Conservation (phyloP, 176 grass and related monocot genomes). For the Avena sativa region DNA sequence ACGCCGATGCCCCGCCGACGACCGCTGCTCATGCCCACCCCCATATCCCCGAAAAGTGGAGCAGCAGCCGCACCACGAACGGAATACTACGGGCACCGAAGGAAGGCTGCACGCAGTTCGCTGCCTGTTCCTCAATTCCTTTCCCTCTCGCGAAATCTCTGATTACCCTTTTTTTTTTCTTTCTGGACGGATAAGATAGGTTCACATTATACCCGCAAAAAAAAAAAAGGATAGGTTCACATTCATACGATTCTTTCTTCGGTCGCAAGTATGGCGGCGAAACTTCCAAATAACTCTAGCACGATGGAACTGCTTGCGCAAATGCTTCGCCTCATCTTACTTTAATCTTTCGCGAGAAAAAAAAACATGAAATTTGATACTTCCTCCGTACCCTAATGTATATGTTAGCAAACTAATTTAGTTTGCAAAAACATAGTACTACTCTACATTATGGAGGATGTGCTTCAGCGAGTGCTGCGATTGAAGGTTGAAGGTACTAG, state of each 20-base stretch:
- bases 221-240: not conserved
- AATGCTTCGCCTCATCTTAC: no score
- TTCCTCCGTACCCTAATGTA: no score
- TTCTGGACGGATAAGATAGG: not conserved
- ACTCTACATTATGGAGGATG: no score
- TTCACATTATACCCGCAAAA: not conserved
- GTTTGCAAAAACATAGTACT: no score
- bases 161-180: not conserved
- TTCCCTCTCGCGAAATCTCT: not conserved
- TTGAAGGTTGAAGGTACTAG: no score
- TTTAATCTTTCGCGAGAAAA: no score
- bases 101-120: not conserved
- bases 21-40: slow-evolving; percentile 45
- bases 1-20: slow-evolving; percentile 13
- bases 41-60: slow-evolving; percentile 32
- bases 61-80: not conserved
- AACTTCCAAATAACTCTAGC: not conserved
- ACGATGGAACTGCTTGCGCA: no score
- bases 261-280: slow-evolving; percentile 33
- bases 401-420: no score
- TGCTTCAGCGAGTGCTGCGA: no score
- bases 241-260: slow-evolving; percentile 44
- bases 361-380: no score
- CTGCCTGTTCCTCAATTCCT: not conserved
- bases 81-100: not conserved